Evolutionary conservation across 2,329 filamentous ascomycete species (phyloP), one percentile per base, ranked within the genome.

Genomic region (Colletotrichum scovillei): DNA sequence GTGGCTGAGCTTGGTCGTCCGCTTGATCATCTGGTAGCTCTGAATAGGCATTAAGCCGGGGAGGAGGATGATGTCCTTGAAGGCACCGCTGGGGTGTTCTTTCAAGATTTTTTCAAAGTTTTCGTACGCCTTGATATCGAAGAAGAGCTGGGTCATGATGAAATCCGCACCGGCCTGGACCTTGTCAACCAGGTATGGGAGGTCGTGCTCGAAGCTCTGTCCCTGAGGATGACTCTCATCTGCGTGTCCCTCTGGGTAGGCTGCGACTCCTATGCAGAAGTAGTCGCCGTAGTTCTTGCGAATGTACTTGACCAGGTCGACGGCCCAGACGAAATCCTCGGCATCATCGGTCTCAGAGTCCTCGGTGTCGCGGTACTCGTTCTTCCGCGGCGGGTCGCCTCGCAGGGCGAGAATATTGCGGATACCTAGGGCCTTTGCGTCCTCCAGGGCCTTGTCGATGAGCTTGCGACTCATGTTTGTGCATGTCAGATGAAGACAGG

Each of bases 121-220:
- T 68, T 92, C 89, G 80, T 97, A 99, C 22, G 94, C 94, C 4
- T 93, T 88, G 28, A 95, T 89, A 80, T 98, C 95, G 82, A 98
- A 99, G 83, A 98, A 98, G 9, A 99, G 88, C 82, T 99, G 97
- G 0, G 97, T 98, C 94, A 99, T 98, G 83, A 99, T 93, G 80
- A 99, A 99, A 84, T 98, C 95, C 63, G 95, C 97, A 1, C 97
- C 97, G 4, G 97, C 97, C 77, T 92, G 88, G 0, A 93, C 93
- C 88, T 99, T 99, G 77, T 98, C 95, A 12, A 97, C 90, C 67
- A 99, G 87, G 79, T 93, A 97, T 0, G 95, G 94, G 72, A 99
- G 84, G 83, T 99, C 97, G 75, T 93, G 89, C 78, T 97, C 94
- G 49, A 92, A 79, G 76, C 88, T 91, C 83, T 92, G 91, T 30